phyloP scores from a whole-genome alignment of 2,329 filamentous ascomycete species.

The Verticillium klebahnii region DNA sequence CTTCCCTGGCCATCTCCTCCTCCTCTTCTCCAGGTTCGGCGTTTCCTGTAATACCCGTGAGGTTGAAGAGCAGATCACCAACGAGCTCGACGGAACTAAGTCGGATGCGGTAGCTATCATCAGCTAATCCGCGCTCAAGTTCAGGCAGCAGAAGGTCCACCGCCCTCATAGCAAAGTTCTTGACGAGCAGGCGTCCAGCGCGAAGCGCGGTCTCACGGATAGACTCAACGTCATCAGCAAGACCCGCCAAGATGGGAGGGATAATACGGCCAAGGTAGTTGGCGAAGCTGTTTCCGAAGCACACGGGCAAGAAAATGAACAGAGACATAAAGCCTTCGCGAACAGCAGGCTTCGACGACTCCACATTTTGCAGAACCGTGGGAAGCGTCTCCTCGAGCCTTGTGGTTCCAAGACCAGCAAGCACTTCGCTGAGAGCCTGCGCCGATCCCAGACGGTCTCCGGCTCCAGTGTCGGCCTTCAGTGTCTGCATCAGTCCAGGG shows the following conservation, averaged over 20 bases:
- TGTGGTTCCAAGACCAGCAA: slow-evolving; percentile 87
- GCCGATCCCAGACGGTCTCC: slow-evolving; percentile 94
- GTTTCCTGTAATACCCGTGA: slow-evolving; percentile 85
- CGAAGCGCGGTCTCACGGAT: slow-evolving; percentile 96
- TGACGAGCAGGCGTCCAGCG: slow-evolving; percentile 89
- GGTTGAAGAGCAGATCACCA: slow-evolving; percentile 93
- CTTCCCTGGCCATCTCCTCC: slow-evolving; percentile 71
- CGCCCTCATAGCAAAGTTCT: slow-evolving; percentile 94
- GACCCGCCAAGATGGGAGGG: slow-evolving; percentile 85
- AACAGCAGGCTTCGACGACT: slow-evolving; percentile 83
- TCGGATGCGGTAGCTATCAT: slow-evolving; percentile 95
- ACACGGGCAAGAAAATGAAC: slow-evolving; percentile 98
- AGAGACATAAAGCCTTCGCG: slow-evolving; percentile 99
- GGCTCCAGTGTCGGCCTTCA: slow-evolving; percentile 95
- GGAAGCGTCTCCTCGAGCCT: slow-evolving; percentile 93
- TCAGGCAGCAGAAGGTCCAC: slow-evolving; percentile 93
- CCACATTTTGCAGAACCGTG: slow-evolving; percentile 92
- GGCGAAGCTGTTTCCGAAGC: slow-evolving; percentile 97
- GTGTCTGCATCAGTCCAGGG: slow-evolving; percentile 92
- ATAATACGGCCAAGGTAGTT: slow-evolving; percentile 95
- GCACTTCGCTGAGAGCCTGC: slow-evolving; percentile 92
- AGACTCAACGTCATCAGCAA: slow-evolving; percentile 93
- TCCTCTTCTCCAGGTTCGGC: slow-evolving; percentile 74
- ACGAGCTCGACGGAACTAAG: slow-evolving; percentile 97
- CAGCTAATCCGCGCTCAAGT: slow-evolving; percentile 91